These are phyloP conservation scores for Xylariaceae sp. DNA, from an alignment of 2,329 filamentous ascomycete species.

Conservation along the genomic window DNA sequence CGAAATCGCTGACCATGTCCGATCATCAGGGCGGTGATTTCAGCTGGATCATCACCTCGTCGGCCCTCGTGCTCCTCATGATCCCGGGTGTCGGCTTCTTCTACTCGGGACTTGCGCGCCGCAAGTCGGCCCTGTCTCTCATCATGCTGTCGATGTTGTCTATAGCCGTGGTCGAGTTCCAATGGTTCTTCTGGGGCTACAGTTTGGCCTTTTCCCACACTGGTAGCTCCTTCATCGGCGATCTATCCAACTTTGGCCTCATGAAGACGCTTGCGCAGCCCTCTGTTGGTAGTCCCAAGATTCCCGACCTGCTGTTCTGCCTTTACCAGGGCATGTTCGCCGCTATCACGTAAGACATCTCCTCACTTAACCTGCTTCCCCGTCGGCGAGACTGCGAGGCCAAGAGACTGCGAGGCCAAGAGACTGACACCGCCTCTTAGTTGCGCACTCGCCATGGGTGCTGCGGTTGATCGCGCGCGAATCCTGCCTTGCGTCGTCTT, in stretches of 20 bases:
- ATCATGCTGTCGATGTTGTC: constrained; percentile 83
- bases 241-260: constrained; percentile 75
- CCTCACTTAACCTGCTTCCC: constrained; percentile 14
- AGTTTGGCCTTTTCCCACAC: constrained; percentile 78
- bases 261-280: constrained; percentile 70
- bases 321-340: constrained; percentile 89
- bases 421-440: constrained; percentile 27
- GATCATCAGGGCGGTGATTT: constrained; percentile 67
- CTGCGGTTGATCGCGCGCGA: constrained; percentile 55
- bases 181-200: constrained; percentile 97
- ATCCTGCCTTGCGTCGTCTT: constrained; percentile 58
- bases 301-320: constrained; percentile 80
- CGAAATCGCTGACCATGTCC: constrained; percentile 4
- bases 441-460: constrained; percentile 53
- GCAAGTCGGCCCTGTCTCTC: constrained; percentile 82
- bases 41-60: constrained; percentile 69
- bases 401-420: not conserved
- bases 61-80: constrained; percentile 83
- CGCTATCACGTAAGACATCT: constrained; percentile 65
- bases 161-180: constrained; percentile 72
- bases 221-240: constrained; percentile 71
- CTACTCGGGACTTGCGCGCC: constrained; percentile 82
- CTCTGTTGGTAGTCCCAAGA: constrained; percentile 62
- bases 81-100: constrained; percentile 92
- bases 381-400: not conserved